Evolutionary conservation across 495 filamentous ascomycete species (phyloP).

Genomic region (Pyrenula massariospora): DNA sequence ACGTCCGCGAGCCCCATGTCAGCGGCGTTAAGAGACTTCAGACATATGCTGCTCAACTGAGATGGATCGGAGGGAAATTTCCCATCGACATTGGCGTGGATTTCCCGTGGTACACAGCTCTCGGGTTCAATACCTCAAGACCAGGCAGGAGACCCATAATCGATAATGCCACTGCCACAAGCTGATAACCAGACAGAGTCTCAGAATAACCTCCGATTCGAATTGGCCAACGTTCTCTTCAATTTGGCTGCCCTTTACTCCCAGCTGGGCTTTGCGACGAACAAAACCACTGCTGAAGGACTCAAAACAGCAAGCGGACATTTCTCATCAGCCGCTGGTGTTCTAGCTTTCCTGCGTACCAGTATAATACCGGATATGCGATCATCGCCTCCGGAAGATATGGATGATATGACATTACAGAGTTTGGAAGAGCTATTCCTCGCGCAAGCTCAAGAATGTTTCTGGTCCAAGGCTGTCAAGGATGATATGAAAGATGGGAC

Average conservation of each 20-base stretch:
- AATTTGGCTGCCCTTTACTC: constrained; percentile 91
- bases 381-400: constrained; percentile 80
- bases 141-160: constrained; percentile 37
- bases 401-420: constrained; percentile 80
- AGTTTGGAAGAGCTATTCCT: constrained; percentile 74
- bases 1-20: constrained; percentile 79
- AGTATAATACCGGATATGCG: constrained; percentile 77
- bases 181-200: constrained; percentile 34
- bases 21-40: constrained; percentile 81
- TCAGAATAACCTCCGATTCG: constrained; percentile 88
- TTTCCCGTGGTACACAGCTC: constrained; percentile 87
- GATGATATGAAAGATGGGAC: constrained; percentile 84
- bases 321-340: constrained; percentile 80
- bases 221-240: constrained; percentile 85
- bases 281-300: constrained; percentile 71
- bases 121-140: constrained; percentile 77
- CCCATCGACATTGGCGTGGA: constrained; percentile 93
- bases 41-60: constrained; percentile 81
- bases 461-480: constrained; percentile 95
- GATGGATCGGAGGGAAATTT: constrained; percentile 92
- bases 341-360: constrained; percentile 66
- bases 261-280: constrained; percentile 72
- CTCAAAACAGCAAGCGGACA: constrained; percentile 85
- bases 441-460: constrained; percentile 92
- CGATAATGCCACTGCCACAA: background rate